These are phyloP conservation scores for Neonothopanus nambi DNA, from an alignment of 1,284 basidiomycete genomes.

Conservation along the genomic window DNA sequence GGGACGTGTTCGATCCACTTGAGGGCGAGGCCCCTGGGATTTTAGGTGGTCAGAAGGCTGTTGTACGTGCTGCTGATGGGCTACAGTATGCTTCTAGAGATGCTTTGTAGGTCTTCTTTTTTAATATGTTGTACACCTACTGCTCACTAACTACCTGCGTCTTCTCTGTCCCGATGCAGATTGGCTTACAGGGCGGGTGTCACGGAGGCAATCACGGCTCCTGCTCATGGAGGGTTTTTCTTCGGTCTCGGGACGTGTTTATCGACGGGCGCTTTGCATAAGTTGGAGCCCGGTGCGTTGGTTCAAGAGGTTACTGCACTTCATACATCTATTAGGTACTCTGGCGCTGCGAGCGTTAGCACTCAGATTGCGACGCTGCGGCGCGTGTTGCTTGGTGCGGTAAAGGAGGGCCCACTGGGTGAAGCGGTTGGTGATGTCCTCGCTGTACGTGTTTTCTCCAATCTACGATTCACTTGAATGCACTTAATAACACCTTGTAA, in stretches of 20 bases:
- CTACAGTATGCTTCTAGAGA: conserved; percentile 72
- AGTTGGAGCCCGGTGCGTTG: conserved; percentile 66
- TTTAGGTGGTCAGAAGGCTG: conserved; percentile 50
- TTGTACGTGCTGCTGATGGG: conserved; percentile 73
- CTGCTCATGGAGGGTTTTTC: conserved; percentile 48
- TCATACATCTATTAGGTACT: conserved; percentile 47
- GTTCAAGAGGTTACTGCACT: conserved; percentile 61
- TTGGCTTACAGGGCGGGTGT: conserved; percentile 63
- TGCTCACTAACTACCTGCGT: conserved; percentile 1
- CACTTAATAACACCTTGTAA: neutral
- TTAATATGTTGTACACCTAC: neutral
- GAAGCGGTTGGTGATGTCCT: neutral
- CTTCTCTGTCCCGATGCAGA: conserved; percentile 30
- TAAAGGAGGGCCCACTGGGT: neutral
- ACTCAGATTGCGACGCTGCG: conserved; percentile 52
- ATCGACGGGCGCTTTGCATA: conserved; percentile 60
- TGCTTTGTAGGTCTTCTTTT: conserved; percentile 57
- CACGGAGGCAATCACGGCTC: conserved; percentile 62
- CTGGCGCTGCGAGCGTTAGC: conserved; percentile 46
- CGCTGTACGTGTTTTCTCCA: neutral
- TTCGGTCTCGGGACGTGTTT: conserved; percentile 68
- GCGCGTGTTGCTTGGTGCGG: conserved; percentile 38
- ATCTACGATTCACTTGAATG: neutral
- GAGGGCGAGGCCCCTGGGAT: conserved; percentile 42
- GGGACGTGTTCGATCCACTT: conserved; percentile 54